Evolutionary conservation across 2,329 filamentous ascomycete genomes (phyloP), one percentile per base, ranked within the genome.

Genomic region (Paecilomyces fulvus): DNA sequence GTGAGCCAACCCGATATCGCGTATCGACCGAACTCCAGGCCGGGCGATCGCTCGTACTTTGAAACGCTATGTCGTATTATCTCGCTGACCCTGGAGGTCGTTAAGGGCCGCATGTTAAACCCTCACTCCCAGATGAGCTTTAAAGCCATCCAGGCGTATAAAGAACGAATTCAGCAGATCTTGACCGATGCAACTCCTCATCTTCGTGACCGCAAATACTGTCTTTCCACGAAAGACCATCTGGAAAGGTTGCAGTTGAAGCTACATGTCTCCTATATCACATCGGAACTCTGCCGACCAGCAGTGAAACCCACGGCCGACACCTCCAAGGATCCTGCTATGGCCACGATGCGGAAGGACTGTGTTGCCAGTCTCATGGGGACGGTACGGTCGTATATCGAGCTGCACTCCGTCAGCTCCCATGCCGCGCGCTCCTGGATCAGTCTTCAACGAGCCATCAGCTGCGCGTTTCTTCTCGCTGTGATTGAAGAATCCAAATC

Each of bases 201-300:
- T 61, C 71, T 86, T 14, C 80, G 82, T 56, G 81, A 84, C 56
- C 77, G 50, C 54, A 76, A 62, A 63, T 76, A 67, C 53, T 78
- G 76, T 58, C 59, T 66, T 3, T 68, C 61, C 2, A 58, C 70
- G 2, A 74, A 69, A 2, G 78, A 85, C 59, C 82, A 83, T 59
- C 69, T 85, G 1, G 80, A 86, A 65, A 79, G 83, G 58, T 81
- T 83, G 68, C 81, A 80, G 0, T 66, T 85, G 3, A 83, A 84
- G 63, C 70, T 86, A 3, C 83, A 86, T 64, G 80, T 80, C 20
- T 84, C 81, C 7, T 86, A 85, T 66, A 79, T 84, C 57, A 79
- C 79, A 21, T 84, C 83, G 3, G 83, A 85, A 68, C 78, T 85
- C 30, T 85, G 81, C 64, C 78, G 83, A 30, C 82, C 83, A 31